Percentiles rank a stretch among this genome's conserved stretches.
Conservation (phyloP, 176 grass and related monocot species). For the Luzula sylvatica region DNA sequence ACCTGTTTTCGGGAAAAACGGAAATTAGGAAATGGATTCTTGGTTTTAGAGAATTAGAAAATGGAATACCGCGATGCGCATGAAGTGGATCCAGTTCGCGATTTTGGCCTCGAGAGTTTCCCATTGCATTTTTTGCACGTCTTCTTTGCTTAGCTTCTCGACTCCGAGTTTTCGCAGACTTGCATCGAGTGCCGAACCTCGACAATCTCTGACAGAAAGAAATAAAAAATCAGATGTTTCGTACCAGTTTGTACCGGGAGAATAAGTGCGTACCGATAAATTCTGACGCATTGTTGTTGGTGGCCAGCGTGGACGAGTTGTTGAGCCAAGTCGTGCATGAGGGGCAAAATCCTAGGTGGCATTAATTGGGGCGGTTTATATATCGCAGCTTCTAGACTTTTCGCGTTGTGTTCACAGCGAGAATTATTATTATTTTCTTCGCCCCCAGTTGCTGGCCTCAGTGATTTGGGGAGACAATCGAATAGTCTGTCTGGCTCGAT, state of each 20-base stretch:
- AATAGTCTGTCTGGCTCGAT: conserved; percentile 74
- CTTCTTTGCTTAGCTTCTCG: conserved; percentile 81
- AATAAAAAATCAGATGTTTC: background rate
- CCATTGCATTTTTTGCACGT: conserved; percentile 96
- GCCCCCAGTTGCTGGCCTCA: conserved; percentile 36
- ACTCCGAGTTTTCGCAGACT: conserved; percentile 80
- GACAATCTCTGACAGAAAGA: conserved; percentile 48
- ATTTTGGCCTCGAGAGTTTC: conserved; percentile 93
- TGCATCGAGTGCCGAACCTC: conserved; percentile 50
- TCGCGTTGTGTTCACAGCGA: conserved; percentile 42
- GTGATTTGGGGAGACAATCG: conserved; percentile 71
- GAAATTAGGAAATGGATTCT: too few species aligned
- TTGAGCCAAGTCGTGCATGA: conserved; percentile 83
- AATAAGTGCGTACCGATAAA: conserved; percentile 42
- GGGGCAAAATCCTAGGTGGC: conserved; percentile 64
- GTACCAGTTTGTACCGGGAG: background rate
- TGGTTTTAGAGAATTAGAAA: too few species aligned
- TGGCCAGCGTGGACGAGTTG: conserved; percentile 83
- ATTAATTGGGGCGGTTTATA: conserved; percentile 70
- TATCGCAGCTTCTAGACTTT: conserved; percentile 58
- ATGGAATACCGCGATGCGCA: conserved; percentile 65
- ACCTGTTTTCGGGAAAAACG: conserved; percentile 48
- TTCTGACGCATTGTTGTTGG: conserved; percentile 46
- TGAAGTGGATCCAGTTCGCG: conserved; percentile 91
- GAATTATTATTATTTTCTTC: conserved; percentile 17